phyloP scores from a whole-genome alignment of 2,329 filamentous ascomycete genomes.

The Xylaria sp. region DNA sequence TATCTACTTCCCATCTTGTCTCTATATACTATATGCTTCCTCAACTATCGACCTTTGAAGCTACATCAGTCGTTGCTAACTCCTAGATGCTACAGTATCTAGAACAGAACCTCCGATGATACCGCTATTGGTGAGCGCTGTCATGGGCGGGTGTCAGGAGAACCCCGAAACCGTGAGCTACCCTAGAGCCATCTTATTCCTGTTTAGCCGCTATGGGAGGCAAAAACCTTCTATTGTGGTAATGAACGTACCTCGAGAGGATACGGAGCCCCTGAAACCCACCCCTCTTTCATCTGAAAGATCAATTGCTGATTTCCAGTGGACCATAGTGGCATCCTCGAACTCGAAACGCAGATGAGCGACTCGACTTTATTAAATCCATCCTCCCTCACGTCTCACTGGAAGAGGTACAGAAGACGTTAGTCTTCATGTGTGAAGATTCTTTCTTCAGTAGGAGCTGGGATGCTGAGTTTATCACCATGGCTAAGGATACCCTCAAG shows the following conservation, averaged over 20 bases:
- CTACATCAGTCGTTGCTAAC: background rate
- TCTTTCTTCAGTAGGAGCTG: constrained; percentile 1
- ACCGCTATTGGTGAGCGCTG: background rate
- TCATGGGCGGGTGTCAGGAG: background rate
- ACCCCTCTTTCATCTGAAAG: no score
- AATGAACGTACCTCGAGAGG: no score
- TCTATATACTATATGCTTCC: no score
- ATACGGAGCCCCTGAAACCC: no score
- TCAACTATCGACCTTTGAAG: no score
- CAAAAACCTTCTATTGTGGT: no score
- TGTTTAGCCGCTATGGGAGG: no score
- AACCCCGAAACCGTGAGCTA: constrained; percentile 2
- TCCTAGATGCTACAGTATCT: background rate
- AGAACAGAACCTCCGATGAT: background rate
- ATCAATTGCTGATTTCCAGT: no score
- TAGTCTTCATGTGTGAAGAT: background rate
- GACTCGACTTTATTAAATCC: background rate
- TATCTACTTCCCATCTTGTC: no score
- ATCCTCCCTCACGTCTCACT: background rate
- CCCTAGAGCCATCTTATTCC: no score
- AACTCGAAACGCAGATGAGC: background rate
- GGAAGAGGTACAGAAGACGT: background rate
- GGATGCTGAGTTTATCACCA: background rate
- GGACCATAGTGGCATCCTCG: constrained; percentile 3
- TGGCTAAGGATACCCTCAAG: background rate